Evolutionary conservation across 345 rosid genomes (phyloP), one percentile per base, ranked within the genome.

Genomic region (Eucalyptus sp.): DNA sequence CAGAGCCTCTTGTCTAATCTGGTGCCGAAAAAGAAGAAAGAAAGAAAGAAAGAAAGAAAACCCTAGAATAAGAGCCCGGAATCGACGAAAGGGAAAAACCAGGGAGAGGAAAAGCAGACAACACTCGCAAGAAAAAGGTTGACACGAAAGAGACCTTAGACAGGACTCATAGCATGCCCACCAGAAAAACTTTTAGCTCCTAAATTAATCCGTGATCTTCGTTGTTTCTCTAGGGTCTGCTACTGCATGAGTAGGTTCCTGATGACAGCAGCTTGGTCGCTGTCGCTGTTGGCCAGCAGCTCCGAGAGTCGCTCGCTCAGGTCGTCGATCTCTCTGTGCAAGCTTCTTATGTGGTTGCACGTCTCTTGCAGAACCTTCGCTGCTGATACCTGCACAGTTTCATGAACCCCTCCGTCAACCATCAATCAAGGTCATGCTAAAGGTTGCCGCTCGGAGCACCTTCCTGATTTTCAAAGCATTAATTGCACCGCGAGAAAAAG

Each of bases 331-430:
- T 97, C 98, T 89, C 94, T 91, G 91, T 95, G 97, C 87, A 97
- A 92, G 92, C 90, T 95, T 94, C 94, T 95, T 48, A 97, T 97
- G 88, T 96, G 96, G 93, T 90, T 94, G 93, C 99, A 97, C 84
- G 98, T 96, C 94, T 97, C 99, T 54, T 96, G 98, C 89, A 97
- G 90, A 89, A 96, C 97, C 89, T 91, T 96, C 24, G 97, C 93
- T 76, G 99, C 97, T 50, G 97, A 94, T 25, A 92, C 95, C 99
- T 96, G 94, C 83, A 41, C 24, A 27, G 16, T 15, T 48, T 43
- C 17, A 7, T 25, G 25, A 33, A 64, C 31, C 31, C 54, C 44
- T 50, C 20, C 29, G 2, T 87, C n/a, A 87, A 31, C 81, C 24
- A 10, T 29, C 17, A 16, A 80, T 51, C 25, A 50, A 33, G 64